Percentiles rank a stretch among this genome's conserved stretches.
phyloP scores from a whole-genome alignment of 23 red algal genomes.

The Agarophyton chilense region DNA sequence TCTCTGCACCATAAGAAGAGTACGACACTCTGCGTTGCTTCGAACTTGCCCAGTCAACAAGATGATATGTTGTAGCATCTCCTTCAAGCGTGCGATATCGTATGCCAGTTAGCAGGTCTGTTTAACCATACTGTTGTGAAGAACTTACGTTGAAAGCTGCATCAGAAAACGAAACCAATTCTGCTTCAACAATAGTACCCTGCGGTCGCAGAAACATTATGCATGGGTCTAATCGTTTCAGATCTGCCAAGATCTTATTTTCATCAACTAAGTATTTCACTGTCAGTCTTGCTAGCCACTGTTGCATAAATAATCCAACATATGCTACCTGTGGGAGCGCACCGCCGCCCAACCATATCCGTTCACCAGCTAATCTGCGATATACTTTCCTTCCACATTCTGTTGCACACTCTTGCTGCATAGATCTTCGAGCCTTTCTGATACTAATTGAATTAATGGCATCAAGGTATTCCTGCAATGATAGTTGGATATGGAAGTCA shows the following conservation, averaged over 20 bases:
- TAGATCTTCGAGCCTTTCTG: not conserved
- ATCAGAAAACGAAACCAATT: not conserved
- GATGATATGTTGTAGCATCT: conserved; percentile 15
- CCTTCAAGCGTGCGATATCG: conserved; percentile 7
- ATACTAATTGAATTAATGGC: conserved; percentile 19
- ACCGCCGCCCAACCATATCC: conserved; percentile 15
- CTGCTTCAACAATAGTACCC: not conserved
- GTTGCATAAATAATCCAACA: conserved; percentile 27
- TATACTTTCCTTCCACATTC: not conserved
- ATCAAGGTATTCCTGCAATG: conserved; percentile 21
- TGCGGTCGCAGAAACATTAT: not conserved
- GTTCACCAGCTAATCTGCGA: conserved; percentile 25
- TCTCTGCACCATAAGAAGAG: conserved; percentile 16
- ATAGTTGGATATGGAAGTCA: not conserved
- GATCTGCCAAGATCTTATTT: not conserved
- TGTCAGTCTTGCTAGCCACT: not conserved
- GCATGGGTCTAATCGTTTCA: not conserved
- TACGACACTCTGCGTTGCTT: conserved; percentile 42
- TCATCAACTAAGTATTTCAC: not conserved
- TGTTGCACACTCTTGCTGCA: not conserved
- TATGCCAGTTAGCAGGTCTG: conserved; percentile 16
- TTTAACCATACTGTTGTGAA: conserved; percentile 22
- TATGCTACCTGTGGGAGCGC: conserved; percentile 10
- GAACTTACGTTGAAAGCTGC: conserved; percentile 5
- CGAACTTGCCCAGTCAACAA: conserved; percentile 20